phyloP scores from a whole-genome alignment of 768 basidiomycete genomes.

The Termitomyces sp. region DNA sequence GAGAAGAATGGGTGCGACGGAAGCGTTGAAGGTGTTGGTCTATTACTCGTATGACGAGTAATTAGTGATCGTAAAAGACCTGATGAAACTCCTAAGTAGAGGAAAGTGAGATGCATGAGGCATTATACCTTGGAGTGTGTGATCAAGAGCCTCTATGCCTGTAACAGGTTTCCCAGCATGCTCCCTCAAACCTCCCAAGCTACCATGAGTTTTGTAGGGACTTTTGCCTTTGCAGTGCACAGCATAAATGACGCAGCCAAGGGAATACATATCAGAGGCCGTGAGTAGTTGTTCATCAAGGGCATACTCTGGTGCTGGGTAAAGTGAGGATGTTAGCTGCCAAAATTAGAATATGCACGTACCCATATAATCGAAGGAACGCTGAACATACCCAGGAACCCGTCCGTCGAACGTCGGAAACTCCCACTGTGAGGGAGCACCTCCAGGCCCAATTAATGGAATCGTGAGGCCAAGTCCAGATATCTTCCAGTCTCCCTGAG shows the following conservation, averaged over 20 bases:
- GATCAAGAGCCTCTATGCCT: constrained; percentile 63
- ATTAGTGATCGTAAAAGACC: constrained; percentile 79
- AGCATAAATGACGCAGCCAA: constrained; percentile 88
- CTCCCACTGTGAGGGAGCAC: constrained; percentile 79
- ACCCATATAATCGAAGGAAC: constrained; percentile 96
- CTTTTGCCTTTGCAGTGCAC: constrained; percentile 87
- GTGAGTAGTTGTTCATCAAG: constrained; percentile 85
- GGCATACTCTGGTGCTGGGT: constrained; percentile 87
- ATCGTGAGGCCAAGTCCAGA: constrained; percentile 88
- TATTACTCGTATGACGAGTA: constrained; percentile 67
- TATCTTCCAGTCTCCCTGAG: constrained; percentile 97
- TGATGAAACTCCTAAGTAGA: constrained; percentile 25
- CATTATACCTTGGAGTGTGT: constrained; percentile 64
- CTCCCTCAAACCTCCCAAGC: constrained; percentile 64
- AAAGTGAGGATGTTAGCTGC: neutral
- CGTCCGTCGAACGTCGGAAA: constrained; percentile 86
- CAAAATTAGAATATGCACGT: constrained; percentile 19
- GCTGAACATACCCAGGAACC: constrained; percentile 77
- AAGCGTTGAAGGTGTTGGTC: constrained; percentile 78
- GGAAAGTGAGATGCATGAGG: neutral
- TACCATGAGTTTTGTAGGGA: constrained; percentile 85
- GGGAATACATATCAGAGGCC: constrained; percentile 88
- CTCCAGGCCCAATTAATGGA: constrained; percentile 63
- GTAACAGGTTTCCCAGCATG: constrained; percentile 61
- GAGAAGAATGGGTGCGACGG: constrained; percentile 91